Percentiles rank a stretch among this genome's conserved stretches.
Conservation (phyloP, 805 yeast genomes). For the Huiozyma sinensis region DNA sequence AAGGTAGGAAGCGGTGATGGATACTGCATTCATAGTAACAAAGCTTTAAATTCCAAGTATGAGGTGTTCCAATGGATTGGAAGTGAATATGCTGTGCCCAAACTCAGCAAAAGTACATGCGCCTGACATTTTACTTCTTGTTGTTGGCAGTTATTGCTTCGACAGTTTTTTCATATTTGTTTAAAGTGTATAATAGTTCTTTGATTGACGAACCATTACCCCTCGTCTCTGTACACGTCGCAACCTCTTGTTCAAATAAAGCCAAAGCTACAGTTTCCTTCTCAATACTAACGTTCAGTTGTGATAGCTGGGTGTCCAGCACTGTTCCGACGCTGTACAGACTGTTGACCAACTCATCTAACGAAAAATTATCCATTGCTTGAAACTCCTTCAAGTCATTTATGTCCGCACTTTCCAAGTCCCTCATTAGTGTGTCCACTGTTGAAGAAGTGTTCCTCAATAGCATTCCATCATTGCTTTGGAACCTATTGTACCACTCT, state of each 20-base stretch:
- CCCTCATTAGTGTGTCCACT: constrained; percentile 39
- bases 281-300: constrained; percentile 5
- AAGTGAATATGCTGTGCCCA: constrained; percentile 17
- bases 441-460: constrained; percentile 53
- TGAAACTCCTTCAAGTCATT: constrained; percentile 7
- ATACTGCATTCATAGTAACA: constrained; percentile 65
- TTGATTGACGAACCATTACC: background rate
- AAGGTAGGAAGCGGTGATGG: constrained; percentile 49
- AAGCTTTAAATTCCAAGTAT: constrained; percentile 75
- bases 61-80: constrained; percentile 71
- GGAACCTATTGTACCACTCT: too few species aligned
- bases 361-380: constrained; percentile 8
- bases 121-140: background rate
- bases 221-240: background rate
- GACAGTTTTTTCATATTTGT: background rate
- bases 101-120: constrained; percentile 5
- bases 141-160: background rate
- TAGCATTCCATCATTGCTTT: background rate
- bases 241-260: constrained; percentile 4
- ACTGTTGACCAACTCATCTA: constrained; percentile 14
- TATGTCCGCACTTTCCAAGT: constrained; percentile 9
- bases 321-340: constrained; percentile 12
- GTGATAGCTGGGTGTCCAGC: constrained; percentile 6
- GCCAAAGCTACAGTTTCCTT: constrained; percentile 2
- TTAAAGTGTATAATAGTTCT: background rate